Evolutionary conservation across 163 green algal genomes (phyloP).

Genomic region (Smithsoniella earleae): DNA sequence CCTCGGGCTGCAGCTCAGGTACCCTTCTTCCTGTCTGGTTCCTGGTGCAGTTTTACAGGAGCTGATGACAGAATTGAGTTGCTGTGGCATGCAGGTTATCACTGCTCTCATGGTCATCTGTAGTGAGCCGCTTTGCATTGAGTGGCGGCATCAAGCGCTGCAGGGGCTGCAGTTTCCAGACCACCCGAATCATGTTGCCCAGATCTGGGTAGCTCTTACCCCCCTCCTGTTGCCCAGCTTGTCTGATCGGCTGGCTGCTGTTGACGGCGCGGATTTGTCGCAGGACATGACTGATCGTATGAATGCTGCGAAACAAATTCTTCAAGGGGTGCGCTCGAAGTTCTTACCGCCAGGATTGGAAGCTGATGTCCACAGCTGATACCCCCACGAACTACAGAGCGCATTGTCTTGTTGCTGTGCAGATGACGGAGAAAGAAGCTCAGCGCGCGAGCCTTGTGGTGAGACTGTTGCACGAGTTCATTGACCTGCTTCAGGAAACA

Average conservation of each 20-base stretch:
- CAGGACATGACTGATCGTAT: neutral
- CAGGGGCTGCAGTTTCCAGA: slow-evolving; percentile 14
- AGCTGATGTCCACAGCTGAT: too few relatives aligned
- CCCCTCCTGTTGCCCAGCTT: neutral
- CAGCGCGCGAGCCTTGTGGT: slow-evolving; percentile 5
- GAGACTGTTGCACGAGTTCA: slow-evolving; percentile 20
- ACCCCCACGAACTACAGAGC: too few relatives aligned
- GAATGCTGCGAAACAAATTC: neutral
- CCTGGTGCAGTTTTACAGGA: too few relatives aligned
- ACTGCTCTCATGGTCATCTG: slow-evolving; percentile 21
- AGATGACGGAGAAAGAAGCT: slow-evolving; percentile 29
- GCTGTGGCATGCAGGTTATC: slow-evolving; percentile 28
- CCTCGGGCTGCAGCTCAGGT: slow-evolving; percentile 23
- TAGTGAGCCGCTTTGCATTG: slow-evolving; percentile 1
- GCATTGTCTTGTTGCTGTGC: too few relatives aligned
- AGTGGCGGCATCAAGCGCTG: slow-evolving; percentile 16
- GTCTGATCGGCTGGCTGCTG: neutral
- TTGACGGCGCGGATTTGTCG: neutral
- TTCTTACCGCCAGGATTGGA: neutral
- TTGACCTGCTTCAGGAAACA: slow-evolving; percentile 13
- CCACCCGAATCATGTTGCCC: slow-evolving; percentile 25
- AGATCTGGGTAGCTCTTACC: slow-evolving; percentile 16
- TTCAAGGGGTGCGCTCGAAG: neutral
- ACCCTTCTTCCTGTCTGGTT: neutral
- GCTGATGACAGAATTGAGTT: too few relatives aligned